Conservation (phyloP, 345 rosid species). For the Linum lewisii region DNA sequence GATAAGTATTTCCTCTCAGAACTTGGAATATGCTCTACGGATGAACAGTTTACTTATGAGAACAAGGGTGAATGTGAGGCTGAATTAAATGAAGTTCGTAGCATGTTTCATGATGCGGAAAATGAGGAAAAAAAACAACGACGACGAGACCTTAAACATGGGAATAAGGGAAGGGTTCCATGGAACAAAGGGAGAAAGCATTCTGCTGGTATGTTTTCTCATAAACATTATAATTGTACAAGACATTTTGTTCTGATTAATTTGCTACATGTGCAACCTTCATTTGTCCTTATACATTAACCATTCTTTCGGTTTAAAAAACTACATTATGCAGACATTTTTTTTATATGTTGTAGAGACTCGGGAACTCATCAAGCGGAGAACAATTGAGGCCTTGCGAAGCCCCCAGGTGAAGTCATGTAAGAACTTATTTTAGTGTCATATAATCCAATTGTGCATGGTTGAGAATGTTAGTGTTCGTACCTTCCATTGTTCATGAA, state of each 20-base stretch:
- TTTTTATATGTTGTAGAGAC: slow-evolving; percentile 38
- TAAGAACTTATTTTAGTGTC: slow-evolving; percentile 37
- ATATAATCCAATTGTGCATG: slow-evolving; percentile 7
- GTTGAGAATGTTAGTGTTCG: slow-evolving; percentile 6
- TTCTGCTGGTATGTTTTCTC: slow-evolving; percentile 38
- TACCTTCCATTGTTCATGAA: slow-evolving; percentile 2
- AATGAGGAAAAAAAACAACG: no score
- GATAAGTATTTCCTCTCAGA: slow-evolving; percentile 17
- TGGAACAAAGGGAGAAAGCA: slow-evolving; percentile 85
- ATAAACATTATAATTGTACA: background rate
- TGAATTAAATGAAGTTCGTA: slow-evolving; percentile 9
- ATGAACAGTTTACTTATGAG: slow-evolving; percentile 14
- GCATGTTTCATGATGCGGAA: slow-evolving; percentile 26
- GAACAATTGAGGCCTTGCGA: slow-evolving; percentile 78
- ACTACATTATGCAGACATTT: slow-evolving; percentile 7
- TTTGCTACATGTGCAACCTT: background rate
- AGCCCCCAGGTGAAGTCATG: slow-evolving; percentile 93
- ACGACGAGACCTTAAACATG: slow-evolving; percentile 55
- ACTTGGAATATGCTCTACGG: slow-evolving; percentile 9
- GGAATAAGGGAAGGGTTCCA: slow-evolving; percentile 71
- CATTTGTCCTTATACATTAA: background rate
- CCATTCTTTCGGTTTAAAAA: background rate
- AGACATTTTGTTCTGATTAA: background rate
- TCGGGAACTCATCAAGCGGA: slow-evolving; percentile 58
- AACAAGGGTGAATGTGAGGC: slow-evolving; percentile 7